phyloP scores from a whole-genome alignment of 306 rosid species.

The Sechiopsis laciniata region DNA sequence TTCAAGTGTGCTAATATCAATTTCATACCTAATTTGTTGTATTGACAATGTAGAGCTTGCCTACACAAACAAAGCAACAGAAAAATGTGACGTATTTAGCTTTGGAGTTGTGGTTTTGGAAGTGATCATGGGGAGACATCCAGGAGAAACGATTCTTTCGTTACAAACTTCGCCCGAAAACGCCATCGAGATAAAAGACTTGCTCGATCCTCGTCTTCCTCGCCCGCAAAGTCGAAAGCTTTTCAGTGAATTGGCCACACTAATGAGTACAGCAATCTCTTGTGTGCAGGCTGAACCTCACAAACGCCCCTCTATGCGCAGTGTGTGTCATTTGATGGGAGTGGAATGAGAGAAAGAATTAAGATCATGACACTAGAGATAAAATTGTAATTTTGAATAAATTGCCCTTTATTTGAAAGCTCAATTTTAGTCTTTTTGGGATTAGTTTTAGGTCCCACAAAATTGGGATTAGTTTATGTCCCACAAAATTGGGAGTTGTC shows the following conservation, averaged over 20 bases:
- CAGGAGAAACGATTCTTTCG: background rate
- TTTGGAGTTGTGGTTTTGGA: background rate
- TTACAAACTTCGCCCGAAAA: background rate
- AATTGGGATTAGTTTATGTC: too few species aligned
- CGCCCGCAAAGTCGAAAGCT: background rate
- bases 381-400: too few species aligned
- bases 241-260: background rate
- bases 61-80: constrained; percentile 12
- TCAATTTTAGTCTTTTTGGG: too few species aligned
- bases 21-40: background rate
- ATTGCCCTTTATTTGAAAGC: too few species aligned
- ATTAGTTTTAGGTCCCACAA: too few species aligned
- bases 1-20: too few species aligned
- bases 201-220: constrained; percentile 20
- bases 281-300: constrained; percentile 8
- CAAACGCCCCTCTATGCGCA: constrained; percentile 5
- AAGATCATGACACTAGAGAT: too few species aligned
- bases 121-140: constrained; percentile 16
- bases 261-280: constrained; percentile 2
- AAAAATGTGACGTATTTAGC: constrained; percentile 13
- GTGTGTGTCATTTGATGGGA: background rate
- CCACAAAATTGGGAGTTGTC: too few species aligned
- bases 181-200: background rate
- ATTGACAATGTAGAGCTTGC: constrained; percentile 14
- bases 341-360: background rate